Percentiles rank a stretch among this genome's conserved stretches.
These are phyloP conservation scores for Adansonia grandidieri DNA, from an alignment of 441 rosid species.

Conservation along the genomic window DNA sequence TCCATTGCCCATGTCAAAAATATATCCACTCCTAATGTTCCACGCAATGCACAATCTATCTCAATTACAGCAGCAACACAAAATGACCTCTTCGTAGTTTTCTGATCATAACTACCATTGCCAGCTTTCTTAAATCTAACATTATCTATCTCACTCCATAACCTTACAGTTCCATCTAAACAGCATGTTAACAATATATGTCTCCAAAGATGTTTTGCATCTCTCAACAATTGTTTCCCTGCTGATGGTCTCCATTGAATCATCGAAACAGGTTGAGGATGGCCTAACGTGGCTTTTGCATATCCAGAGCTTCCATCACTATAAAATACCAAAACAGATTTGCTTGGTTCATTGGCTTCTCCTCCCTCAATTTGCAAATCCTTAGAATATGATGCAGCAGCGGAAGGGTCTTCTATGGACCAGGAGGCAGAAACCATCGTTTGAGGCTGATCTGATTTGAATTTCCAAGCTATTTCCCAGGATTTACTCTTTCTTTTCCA, in stretches of 20 bases:
- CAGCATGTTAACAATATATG: constrained; percentile 81
- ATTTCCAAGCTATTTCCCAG: constrained; percentile 96
- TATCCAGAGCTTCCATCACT: constrained; percentile 51
- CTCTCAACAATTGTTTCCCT: constrained; percentile 43
- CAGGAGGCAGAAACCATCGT: constrained; percentile 85
- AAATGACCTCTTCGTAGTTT: constrained; percentile 44
- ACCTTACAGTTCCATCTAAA: constrained; percentile 86
- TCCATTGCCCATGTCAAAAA: constrained; percentile 75
- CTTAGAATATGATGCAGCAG: constrained; percentile 57
- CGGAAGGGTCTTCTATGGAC: constrained; percentile 79
- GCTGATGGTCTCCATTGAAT: constrained; percentile 84
- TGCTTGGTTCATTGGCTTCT: constrained; percentile 49
- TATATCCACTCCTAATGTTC: constrained; percentile 59
- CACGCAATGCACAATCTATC: constrained; percentile 65
- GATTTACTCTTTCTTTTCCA: constrained; percentile 79
- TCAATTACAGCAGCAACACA: constrained; percentile 83
- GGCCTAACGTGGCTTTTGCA: constrained; percentile 54
- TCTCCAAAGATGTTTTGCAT: constrained; percentile 44
- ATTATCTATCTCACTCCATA: constrained; percentile 83
- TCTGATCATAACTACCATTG: constrained; percentile 46
- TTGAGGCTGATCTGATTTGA: constrained; percentile 60
- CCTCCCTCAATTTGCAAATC: constrained; percentile 40
- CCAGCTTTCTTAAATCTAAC: constrained; percentile 60
- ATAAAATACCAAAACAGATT: constrained; percentile 57
- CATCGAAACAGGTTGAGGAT: constrained; percentile 78